phyloP scores from a whole-genome alignment of 2,329 filamentous ascomycete species.

The Apiospora marii region DNA sequence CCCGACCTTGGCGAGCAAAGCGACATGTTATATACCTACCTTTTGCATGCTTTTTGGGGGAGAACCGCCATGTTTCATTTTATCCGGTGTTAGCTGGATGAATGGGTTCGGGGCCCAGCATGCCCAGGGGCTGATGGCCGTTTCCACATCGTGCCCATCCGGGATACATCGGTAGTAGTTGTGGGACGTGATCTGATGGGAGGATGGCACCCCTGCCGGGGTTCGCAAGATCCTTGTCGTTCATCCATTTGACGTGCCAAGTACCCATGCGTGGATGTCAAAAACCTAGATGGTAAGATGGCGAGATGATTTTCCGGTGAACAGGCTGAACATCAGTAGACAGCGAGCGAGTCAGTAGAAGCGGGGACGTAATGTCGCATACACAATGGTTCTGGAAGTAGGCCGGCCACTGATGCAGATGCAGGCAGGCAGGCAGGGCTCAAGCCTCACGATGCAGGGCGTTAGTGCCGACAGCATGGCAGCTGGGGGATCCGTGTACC shows the following conservation, averaged over 20 bases:
- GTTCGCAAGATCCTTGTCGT: not conserved
- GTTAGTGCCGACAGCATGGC: not conserved
- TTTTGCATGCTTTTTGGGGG: not conserved
- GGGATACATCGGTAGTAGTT: not conserved
- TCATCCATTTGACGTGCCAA: constrained; percentile 14
- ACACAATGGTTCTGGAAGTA: not conserved
- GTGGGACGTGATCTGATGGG: not conserved
- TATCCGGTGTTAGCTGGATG: not conserved
- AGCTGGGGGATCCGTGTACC: not conserved
- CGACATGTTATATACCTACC: not conserved
- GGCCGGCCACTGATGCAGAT: not conserved
- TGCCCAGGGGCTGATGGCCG: not conserved
- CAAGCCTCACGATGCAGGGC: not conserved
- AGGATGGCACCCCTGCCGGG: not conserved
- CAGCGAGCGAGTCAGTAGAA: not conserved
- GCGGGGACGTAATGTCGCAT: not conserved
- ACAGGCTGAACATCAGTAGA: not conserved
- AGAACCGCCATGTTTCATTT: not conserved
- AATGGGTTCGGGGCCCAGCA: not conserved
- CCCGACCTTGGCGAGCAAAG: not conserved
- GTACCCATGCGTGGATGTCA: not conserved
- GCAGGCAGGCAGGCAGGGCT: not conserved
- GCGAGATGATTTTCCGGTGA: not conserved
- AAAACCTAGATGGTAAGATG: not conserved
- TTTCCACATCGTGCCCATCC: not conserved